Base-by-base conservation (phyloP, 208 protist genomes). In the Trypanosoma melophagium region DNA sequence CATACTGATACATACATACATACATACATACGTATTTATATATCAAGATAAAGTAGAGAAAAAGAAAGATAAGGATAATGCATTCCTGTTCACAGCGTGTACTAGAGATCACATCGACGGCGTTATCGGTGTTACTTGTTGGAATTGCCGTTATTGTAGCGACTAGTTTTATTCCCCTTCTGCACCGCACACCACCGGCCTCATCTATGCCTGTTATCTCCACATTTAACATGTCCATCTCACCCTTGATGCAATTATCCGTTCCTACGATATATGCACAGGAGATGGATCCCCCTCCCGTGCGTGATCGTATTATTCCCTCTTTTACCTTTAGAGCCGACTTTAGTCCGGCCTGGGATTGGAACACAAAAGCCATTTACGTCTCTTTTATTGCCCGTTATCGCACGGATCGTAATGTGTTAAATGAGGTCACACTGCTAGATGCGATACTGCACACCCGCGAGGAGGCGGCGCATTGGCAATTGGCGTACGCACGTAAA, bases 301-400 rank as follows among this genome's bases (percentile, higher is more conserved):
- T 66, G 8, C 68, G 64, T 19, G 68, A 92, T 51, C 71, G 76
- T 38, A 21, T 89, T 12, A 13, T 77, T 3, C 7, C 92, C 24
- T 60, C 53, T 14, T 41, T 90, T 19, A 79, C 61, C 3, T 71
- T 79, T 59, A 56, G 38, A 7, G 61, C 81, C 12, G 79, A 92
- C 69, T 88, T 94, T 21, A 62, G 68, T 0, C 50, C 60, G 16
- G 60, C 69, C 5, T 94, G 84, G 83, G 83, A 92, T 74, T 94
- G 89, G 83, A 94, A 94, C 69, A 92, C 86, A 24, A 87, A 92
- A 52, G 66, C 75, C 0, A 77, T 94, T 17, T 94, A 89, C 50
- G 72, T 88, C 16, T 60, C 74, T 24, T 74, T 87, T 22, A 50
- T 90, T 10, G 85, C 71, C n/a, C 77, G 79, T 35, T 94, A 90